Evolutionary conservation across 495 filamentous ascomycete species (phyloP), one percentile per base, ranked within the genome.

Genomic region (Aspergillus kassunensis): DNA sequence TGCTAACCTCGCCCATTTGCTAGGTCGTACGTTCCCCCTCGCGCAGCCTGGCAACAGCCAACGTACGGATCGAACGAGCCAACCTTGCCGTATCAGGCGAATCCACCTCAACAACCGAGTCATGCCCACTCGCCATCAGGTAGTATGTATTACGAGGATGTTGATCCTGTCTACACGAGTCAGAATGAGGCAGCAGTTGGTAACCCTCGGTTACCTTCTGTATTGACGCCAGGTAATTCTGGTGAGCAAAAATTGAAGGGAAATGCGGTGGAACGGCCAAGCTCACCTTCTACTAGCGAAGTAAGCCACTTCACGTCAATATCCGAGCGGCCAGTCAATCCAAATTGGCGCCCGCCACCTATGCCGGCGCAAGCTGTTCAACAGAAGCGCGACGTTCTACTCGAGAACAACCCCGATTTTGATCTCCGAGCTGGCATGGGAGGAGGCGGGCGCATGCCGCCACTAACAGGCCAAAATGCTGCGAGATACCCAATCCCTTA

Each of bases 61-160:
- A n/a, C 51, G 20, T 45, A 44, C 25, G 31, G 46, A 19, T 31
- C 30, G 7, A 44, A 31, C 34, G 33, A 44, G 11, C 20, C 34
- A 51, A 9, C 52, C 36, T 29, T 64, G 34, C 20, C 69, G 79
- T 68, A 65, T 61, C 37, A n/a, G n/a, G n/a, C 25, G 31, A 53
- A 19, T 31, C 30, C 9, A 44, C 25, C 34, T 21, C 35, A 13
- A 15, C 34, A 51, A 9, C 52, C 36, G 30, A 64, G 34, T 19
- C 69, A 79, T 68, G 64, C 60, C 37, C 65, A 80, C 42, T 63
- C 62, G 15, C 68, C 63, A 21, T 77, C 79, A 29, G 51, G 51
- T 9, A 75, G 76, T 37, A 68, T 79, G 51, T 97, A 97, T 69
- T 96, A 92, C 63, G 93, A 98, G 78, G 93, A 97, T 64, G 86